Percentiles rank a stretch among this genome's conserved stretches.
phyloP scores from a whole-genome alignment of 768 basidiomycete species.

The Infundibulicybe gibba region DNA sequence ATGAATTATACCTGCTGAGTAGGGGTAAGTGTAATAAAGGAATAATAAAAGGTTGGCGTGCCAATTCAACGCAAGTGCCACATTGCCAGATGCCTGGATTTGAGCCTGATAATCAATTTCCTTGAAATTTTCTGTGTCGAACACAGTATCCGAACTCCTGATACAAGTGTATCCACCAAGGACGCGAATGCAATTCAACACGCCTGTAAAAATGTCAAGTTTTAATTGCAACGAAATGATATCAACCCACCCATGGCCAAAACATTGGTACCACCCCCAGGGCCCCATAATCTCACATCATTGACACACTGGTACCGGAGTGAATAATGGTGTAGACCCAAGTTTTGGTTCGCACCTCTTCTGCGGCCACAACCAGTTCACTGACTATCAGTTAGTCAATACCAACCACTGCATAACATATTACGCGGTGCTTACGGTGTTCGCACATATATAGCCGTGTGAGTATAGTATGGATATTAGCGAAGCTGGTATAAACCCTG shows the following conservation, averaged over 20 bases:
- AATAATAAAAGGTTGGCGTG: conserved; percentile 19
- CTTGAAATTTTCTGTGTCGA: conserved; percentile 57
- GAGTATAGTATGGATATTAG: conserved; percentile 49
- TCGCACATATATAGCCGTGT: conserved; percentile 59
- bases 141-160: conserved; percentile 44
- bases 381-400: conserved; percentile 35
- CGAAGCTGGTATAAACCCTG: conserved; percentile 63
- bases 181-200: conserved; percentile 63
- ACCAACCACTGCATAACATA: background rate
- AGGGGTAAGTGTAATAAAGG: background rate
- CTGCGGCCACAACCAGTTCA: conserved; percentile 52
- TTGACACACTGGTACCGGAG: conserved; percentile 40
- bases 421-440: conserved; percentile 40
- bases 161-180: conserved; percentile 57
- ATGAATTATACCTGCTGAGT: conserved; percentile 54
- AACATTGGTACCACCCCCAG: conserved; percentile 47
- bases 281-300: conserved; percentile 55
- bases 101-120: conserved; percentile 50
- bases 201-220: conserved; percentile 25
- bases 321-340: background rate
- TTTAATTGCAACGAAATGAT: background rate
- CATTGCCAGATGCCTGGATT: conserved; percentile 42
- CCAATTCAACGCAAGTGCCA: conserved; percentile 58
- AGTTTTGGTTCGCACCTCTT: conserved; percentile 44
- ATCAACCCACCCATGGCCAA: conserved; percentile 46